Base-by-base conservation (phyloP, 148 eudicot genomes). In the Rhododendron ovatum region DNA sequence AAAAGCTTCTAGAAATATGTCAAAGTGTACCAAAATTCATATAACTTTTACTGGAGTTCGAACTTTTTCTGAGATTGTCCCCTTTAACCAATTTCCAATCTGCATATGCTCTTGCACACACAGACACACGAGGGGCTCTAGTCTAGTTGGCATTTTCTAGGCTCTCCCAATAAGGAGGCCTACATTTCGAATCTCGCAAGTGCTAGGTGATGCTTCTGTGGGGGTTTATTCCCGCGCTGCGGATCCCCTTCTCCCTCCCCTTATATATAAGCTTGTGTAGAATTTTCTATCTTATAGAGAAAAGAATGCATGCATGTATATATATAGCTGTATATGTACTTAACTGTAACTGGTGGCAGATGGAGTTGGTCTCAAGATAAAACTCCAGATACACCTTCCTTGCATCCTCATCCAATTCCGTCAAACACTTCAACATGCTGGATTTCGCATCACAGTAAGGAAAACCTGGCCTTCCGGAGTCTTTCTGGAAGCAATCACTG, bases 281-380 rank as follows among this genome's bases (percentile, higher is more conserved):
- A 61, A 7, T 2, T 51, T 51, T 51, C 55, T 13, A 51, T 51
- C 55, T 11, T 51, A 13, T 3, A 51, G 4, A 63, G 8, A 22
- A 24, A 67, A 9, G 28, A 67, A 71, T 13, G 35, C 20, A 71
- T 30, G 7, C 4, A 71, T 14, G 30, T 30, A 30, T 28, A 13
- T 30, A 12, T 71, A 28, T 71, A 15, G 37, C 20, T 30, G 2
- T 71, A 14, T 86, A 28, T 86, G 48, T 1, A 81, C 78, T 82
- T 80, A 87, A 96, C 98, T 96, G 98, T 86, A 96, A 89, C 35
- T 95, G 98, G 88, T 96, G 93, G 81, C 98, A 96, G 28, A 96
- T 90, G 50, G 93, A 82, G 24, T 93, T 93, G 24, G 95, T 91
- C 77, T 93, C 91, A 7, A 96, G 92, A 86, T 89, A 93, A 47